Base-by-base conservation (phyloP, 2,329 filamentous ascomycete species). In the Tolypocladium endophyticum region DNA sequence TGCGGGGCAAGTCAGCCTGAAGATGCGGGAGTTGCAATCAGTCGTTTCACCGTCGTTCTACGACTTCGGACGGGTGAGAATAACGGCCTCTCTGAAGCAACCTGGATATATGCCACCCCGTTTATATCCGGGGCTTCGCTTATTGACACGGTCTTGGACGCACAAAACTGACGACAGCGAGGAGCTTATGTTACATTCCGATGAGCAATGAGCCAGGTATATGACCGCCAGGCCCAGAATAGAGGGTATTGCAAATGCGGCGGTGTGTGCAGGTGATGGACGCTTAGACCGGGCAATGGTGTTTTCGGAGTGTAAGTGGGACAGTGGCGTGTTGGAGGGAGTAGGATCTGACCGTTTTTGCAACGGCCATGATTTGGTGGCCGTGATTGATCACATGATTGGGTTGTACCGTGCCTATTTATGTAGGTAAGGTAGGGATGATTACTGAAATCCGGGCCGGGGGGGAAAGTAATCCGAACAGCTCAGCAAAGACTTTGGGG, bases 381-480 rank as follows among this genome's bases (percentile, higher is more conserved):
- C 35, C 23, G 45, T 58, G 43, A 52, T 54, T 38, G 57, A 65
- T 65, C 63, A 64, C 63, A 65, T 65, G 63, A 65, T 66, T 62
- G 57, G 50, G 52, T 28, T 56, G 39, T 60, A 35, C 35, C 58
- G 36, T 60, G 30, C 35, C 35, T 20, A 47, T 50, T 18, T 28
- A 45, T 47, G 56, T 58, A 47, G 33, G 41, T n/a, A 23, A 41
- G 28, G 38, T 25, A 28, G 50, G 50, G 30, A 33, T 56, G 39
- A 30, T 58, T 56, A 30, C 57, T 58, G 56, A 43, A 30, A 53
- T 41, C n/a, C 45, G 38, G 38, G 23, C 30, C 36, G 39, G 53
- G 45, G 39, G 30, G 45, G 8, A 23, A 23, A 23, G 20, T 33
- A 30, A 54, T 54, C 20, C 11, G 30, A 35, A 36, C 30, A 12